Evolutionary conservation across 2,329 filamentous ascomycete species (phyloP), one percentile per base, ranked within the genome.

Genomic region (Ceratocystis cubensis): DNA sequence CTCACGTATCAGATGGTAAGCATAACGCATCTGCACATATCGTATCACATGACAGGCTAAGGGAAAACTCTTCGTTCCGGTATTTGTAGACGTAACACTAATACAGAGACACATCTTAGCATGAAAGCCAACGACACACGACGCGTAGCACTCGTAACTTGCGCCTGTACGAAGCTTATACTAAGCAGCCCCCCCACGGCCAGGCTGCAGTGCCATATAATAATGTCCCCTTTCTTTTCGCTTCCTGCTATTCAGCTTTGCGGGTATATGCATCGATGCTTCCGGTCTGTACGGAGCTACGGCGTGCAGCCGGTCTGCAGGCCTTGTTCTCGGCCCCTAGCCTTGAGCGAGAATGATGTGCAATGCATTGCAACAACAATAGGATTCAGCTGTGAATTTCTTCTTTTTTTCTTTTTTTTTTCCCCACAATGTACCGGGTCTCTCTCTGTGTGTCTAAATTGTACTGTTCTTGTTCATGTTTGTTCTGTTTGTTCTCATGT

Each of bases 61-160:
- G 1, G 17, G n/a, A 59, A 59, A 37, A 25, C 17, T 33, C 17
- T 59, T 59, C 56, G 37, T 41, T 41, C 37, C 37, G 5, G 37
- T 41, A 37, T 59, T 59, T 59, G 10, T 59, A 20, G 28, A 59
- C 56, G 56, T 59, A 59, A 59, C 56, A 59, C 56, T 59, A 59
- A 59, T 37, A 7, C 25, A 37, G 56, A 15, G 30, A 30, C 56
- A 33, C 56, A 37, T 37, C 28, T 59, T 59, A 59, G 56, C 56
- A 59, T 59, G 15, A 59, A 33, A 20, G 28, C 10, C 13, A 7
- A 33, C 13, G 56, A 33, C 28, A 30, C n/a, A 25, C 56, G n/a
- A 15, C 28, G n/a, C 22, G 53, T 7, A 59, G 17, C 8, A 33
- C n/a, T 53, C n/a, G 48, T n/a, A n/a, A 53, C n/a, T 25, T 53